A percentile compares a stretch with the other conserved stretches of the same genome.
phyloP scores from a whole-genome alignment of 805 yeast species.

The Danielia oregonensis region DNA sequence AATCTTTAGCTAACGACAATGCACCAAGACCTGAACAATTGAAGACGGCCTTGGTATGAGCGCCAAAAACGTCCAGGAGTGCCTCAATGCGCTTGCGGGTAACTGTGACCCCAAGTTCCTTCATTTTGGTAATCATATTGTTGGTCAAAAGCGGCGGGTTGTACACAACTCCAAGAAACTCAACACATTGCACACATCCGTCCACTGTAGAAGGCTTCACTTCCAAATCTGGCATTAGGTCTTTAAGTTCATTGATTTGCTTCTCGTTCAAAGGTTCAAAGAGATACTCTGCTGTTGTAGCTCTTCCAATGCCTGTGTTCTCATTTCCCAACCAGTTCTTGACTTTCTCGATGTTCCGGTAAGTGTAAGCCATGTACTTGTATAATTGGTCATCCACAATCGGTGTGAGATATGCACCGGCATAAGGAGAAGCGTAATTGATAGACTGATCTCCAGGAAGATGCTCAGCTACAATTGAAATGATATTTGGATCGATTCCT shows the following conservation, averaged over 20 bases:
- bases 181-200: neutral
- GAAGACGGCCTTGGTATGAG: neutral
- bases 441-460: constrained; percentile 5
- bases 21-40: constrained; percentile 5
- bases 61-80: neutral
- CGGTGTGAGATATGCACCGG: constrained; percentile 3
- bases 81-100: neutral
- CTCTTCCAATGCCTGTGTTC: constrained; percentile 1
- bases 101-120: constrained; percentile 1
- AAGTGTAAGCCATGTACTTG: neutral
- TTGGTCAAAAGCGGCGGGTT: constrained; percentile 2
- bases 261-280: neutral
- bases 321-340: neutral
- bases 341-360: neutral
- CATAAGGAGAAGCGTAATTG: constrained; percentile 3
- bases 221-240: constrained; percentile 1
- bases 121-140: constrained; percentile 1
- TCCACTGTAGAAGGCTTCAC: neutral
- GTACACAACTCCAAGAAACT: constrained; percentile 1
- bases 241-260: neutral
- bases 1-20: neutral
- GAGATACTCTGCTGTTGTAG: neutral
- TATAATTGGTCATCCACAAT: neutral
- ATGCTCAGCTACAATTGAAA: constrained; percentile 1
- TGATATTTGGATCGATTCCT: neutral